Percentiles rank a stretch among this genome's conserved stretches.
These are phyloP conservation scores for Echinosphaeria canescens DNA, from an alignment of 2,329 filamentous ascomycete species.

Conservation along the genomic window DNA sequence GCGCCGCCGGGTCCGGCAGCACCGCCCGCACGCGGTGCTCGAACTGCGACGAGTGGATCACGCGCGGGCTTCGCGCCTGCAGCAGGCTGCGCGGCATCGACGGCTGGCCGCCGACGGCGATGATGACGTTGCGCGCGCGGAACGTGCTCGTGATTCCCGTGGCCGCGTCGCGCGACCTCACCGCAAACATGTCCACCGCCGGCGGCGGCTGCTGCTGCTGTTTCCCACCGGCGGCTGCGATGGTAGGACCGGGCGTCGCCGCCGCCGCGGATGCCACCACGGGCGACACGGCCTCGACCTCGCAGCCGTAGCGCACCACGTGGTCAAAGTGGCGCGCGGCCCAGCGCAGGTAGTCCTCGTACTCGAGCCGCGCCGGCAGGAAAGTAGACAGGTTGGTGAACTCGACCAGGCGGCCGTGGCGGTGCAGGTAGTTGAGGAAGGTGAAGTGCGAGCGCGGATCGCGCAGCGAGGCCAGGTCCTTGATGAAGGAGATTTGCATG, in stretches of 20 bases:
- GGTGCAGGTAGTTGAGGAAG: conserved; percentile 84
- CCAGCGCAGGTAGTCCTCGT: conserved; percentile 92
- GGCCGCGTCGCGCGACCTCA: conserved; percentile 39
- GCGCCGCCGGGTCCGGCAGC: conserved; percentile 27
- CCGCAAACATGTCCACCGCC: conserved; percentile 40
- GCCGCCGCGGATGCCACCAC: conserved; percentile 9
- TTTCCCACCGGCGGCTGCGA: too few species aligned
- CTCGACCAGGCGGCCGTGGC: conserved; percentile 59
- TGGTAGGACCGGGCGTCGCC: too few species aligned
- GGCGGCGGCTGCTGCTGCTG: conserved; percentile 19
- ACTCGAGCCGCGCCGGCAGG: conserved; percentile 67
- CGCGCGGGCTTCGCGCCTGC: conserved; percentile 44
- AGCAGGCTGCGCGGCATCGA: conserved; percentile 51
- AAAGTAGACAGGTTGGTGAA: conserved; percentile 88
- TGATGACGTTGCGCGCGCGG: conserved; percentile 40
- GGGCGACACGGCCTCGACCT: conserved; percentile 52
- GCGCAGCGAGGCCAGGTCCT: conserved; percentile 78
- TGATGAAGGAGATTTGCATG: conserved; percentile 97
- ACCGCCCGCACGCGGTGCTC: conserved; percentile 39
- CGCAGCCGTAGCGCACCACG: conserved; percentile 52
- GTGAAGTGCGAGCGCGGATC: conserved; percentile 84
- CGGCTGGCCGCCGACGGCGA: conserved; percentile 37
- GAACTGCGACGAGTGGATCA: conserved; percentile 84
- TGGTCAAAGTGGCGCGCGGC: conserved; percentile 62
- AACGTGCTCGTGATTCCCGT: conserved; percentile 30